Conservation (phyloP, 257 asterid species). For the Ophiorrhiza pumila region DNA sequence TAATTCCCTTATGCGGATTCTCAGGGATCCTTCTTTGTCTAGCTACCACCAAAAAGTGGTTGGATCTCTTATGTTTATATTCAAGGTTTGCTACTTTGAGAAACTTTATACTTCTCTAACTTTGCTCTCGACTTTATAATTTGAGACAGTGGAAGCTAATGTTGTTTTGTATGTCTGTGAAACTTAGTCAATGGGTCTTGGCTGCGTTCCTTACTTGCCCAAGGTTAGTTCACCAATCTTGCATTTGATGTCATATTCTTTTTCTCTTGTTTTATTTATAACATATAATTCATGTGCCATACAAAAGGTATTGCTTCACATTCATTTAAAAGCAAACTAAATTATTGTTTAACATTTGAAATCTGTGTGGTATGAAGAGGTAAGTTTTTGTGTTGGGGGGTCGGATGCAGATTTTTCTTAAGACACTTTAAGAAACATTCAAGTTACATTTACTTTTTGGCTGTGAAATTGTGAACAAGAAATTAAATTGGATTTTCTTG, state of each 20-base stretch:
- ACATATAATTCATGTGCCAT: background rate
- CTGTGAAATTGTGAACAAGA: background rate
- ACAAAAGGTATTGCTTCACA: background rate
- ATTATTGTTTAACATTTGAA: background rate
- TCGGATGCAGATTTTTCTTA: background rate
- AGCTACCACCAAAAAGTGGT: slow-evolving; percentile 97
- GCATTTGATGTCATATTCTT: background rate
- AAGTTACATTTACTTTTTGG: background rate
- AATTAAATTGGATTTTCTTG: background rate
- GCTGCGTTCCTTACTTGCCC: slow-evolving; percentile 96
- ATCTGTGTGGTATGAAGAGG: background rate
- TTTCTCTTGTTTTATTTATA: background rate
- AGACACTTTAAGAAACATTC: no score
- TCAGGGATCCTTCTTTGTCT: slow-evolving; percentile 94
- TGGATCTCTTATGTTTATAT: slow-evolving; percentile 95
- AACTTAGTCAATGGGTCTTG: slow-evolving; percentile 93
- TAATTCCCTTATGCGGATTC: slow-evolving; percentile 92
- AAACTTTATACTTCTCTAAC: slow-evolving; percentile 6
- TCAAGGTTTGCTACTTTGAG: slow-evolving; percentile 56
- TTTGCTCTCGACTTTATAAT: slow-evolving; percentile 19
- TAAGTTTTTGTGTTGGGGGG: background rate
- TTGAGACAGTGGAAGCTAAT: slow-evolving; percentile 16
- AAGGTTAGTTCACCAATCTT: slow-evolving; percentile 63
- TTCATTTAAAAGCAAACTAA: no score
- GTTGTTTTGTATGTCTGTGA: slow-evolving; percentile 35